phyloP scores from a whole-genome alignment of 345 rosid species.

The Gossypium bickii region DNA sequence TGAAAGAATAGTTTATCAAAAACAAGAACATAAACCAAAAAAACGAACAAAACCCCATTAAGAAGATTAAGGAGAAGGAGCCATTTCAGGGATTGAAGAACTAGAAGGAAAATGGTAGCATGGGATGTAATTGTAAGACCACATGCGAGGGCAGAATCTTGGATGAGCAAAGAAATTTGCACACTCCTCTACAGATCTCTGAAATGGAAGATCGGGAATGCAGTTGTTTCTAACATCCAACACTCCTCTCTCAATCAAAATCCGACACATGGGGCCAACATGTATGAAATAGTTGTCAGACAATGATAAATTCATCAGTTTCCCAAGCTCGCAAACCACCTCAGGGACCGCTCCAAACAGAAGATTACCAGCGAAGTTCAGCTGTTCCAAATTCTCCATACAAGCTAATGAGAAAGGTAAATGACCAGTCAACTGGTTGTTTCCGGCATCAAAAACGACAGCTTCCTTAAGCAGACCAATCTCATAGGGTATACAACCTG shows the following conservation, averaged over 20 bases:
- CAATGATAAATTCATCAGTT: conserved; percentile 52
- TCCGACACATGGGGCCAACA: conserved; percentile 60
- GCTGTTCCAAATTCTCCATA: conserved; percentile 56
- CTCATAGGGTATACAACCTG: conserved; percentile 73
- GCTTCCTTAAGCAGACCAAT: conserved; percentile 58
- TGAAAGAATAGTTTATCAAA: neutral
- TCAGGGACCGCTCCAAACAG: conserved; percentile 70
- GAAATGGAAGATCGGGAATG: conserved; percentile 64
- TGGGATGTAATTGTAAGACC: conserved; percentile 9
- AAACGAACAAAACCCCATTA: neutral
- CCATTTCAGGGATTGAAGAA: conserved; percentile 9
- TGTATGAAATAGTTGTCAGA: conserved; percentile 59
- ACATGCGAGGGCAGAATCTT: conserved; percentile 45
- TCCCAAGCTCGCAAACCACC: conserved; percentile 44
- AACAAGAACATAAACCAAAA: neutral
- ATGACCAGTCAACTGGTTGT: conserved; percentile 62
- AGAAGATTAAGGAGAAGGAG: conserved; percentile 14
- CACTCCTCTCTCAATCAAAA: conserved; percentile 47
- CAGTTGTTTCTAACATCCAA: conserved; percentile 71
- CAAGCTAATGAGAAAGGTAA: conserved; percentile 44
- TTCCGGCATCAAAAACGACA: conserved; percentile 46
- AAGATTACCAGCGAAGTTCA: conserved; percentile 61
- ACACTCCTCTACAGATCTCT: conserved; percentile 59
- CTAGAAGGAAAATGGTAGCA: neutral
- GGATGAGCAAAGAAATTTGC: conserved; percentile 49